A percentile compares a stretch with the other conserved stretches of the same genome.
Conservation (phyloP, 2,329 filamentous ascomycete genomes). For the Epichloe sylvatica region DNA sequence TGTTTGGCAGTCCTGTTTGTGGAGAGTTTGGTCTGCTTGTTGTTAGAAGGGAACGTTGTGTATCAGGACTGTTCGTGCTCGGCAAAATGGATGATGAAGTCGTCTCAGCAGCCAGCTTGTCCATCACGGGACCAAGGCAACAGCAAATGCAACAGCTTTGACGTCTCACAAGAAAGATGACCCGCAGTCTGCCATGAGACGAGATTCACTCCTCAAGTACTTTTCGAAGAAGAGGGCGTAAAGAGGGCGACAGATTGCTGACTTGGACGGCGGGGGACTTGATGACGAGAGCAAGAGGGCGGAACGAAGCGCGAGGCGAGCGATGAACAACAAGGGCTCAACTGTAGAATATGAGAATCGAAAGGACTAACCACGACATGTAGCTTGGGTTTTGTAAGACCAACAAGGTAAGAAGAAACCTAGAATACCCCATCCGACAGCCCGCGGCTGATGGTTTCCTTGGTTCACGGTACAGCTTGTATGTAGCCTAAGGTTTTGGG, state of each 20-base stretch:
- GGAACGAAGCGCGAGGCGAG: neutral
- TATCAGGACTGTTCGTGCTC: conserved; percentile 16
- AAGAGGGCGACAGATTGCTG: neutral
- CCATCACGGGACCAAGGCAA: conserved; percentile 33
- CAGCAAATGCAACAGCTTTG: conserved; percentile 6
- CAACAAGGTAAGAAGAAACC: neutral
- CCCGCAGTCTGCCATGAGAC: conserved; percentile 8
- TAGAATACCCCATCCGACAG: neutral
- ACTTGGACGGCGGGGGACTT: neutral
- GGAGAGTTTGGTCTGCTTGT: conserved; percentile 8
- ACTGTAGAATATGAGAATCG: conserved; percentile 5
- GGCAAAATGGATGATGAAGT: conserved; percentile 15
- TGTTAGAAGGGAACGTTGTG: conserved; percentile 13
- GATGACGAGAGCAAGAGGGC: conserved; percentile 1
- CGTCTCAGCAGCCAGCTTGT: conserved; percentile 27
- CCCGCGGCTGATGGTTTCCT: conserved; percentile 2
- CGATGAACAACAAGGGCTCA: neutral
- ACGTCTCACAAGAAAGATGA: conserved; percentile 13
- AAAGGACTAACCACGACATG: conserved; percentile 2
- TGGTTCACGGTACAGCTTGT: neutral
- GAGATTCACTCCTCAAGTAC: neutral
- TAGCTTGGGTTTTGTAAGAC: conserved; percentile 1
- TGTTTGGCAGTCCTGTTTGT: conserved; percentile 19
- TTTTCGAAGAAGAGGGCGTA: neutral
- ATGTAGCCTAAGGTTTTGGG: conserved; percentile 1